Conservation (phyloP, 1,139 yeast species). For the Komagataea norvegica region DNA sequence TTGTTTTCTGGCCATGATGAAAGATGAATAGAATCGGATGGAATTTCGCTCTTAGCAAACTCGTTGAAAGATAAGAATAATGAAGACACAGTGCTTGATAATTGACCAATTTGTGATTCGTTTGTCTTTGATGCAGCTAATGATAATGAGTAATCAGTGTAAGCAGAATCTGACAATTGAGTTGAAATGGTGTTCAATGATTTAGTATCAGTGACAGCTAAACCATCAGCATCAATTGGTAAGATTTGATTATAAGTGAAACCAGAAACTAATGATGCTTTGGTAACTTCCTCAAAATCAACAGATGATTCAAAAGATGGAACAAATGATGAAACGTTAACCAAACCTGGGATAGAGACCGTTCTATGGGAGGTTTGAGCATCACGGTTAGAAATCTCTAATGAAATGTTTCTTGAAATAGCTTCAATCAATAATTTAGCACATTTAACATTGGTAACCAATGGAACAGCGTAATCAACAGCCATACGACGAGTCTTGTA, state of each 20-base stretch:
- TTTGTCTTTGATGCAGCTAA: conserved; percentile 80
- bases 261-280: conserved; percentile 76
- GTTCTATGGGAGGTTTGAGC: conserved; percentile 89
- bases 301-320: conserved; percentile 57
- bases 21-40: conserved; percentile 74
- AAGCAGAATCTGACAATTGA: conserved; percentile 53
- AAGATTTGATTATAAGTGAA: conserved; percentile 81
- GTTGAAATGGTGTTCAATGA: conserved; percentile 63
- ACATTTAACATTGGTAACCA: conserved; percentile 95
- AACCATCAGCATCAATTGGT: conserved; percentile 66
- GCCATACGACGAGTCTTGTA: conserved; percentile 99
- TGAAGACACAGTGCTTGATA: conserved; percentile 68
- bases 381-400: conserved; percentile 75
- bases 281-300: conserved; percentile 62
- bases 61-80: conserved; percentile 79
- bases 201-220: conserved; percentile 58
- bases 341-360: conserved; percentile 78
- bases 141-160: conserved; percentile 77
- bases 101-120: conserved; percentile 55
- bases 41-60: conserved; percentile 60
- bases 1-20: conserved; percentile 79
- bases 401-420: conserved; percentile 58
- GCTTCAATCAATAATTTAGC: conserved; percentile 97
- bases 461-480: conserved; percentile 95
- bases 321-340: conserved; percentile 75